phyloP scores from a whole-genome alignment of 495 filamentous ascomycete genomes.

The Cryomyces minteri region DNA sequence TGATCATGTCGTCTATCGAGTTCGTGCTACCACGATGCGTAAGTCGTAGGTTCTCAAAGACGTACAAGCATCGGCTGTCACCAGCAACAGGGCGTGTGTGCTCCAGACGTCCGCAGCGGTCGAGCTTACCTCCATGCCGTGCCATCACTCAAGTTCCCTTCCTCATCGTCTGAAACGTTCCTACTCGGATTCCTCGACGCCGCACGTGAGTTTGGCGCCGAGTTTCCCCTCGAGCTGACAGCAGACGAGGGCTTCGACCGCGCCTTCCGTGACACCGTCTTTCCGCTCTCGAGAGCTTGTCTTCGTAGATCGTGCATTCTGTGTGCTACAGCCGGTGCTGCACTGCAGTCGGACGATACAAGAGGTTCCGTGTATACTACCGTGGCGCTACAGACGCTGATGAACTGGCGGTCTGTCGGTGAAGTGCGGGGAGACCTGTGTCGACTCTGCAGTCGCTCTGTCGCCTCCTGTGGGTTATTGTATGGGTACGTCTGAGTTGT shows the following conservation, averaged over 20 bases:
- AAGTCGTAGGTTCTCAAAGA: no score
- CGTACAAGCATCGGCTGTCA: no score
- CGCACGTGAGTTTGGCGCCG: constrained; percentile 42
- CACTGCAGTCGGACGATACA: no score
- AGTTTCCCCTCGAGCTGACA: constrained; percentile 41
- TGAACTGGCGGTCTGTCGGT: no score
- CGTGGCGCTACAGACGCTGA: no score
- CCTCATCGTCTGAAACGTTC: constrained; percentile 64
- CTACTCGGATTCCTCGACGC: constrained; percentile 32
- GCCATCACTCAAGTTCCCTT: constrained; percentile 44
- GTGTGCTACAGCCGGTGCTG: not conserved
- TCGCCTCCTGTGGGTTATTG: no score
- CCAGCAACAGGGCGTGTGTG: not conserved
- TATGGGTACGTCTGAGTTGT: no score
- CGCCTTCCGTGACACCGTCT: constrained; percentile 85
- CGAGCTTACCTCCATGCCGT: constrained; percentile 43
- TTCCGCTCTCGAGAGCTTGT: constrained; percentile 69
- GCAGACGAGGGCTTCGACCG: constrained; percentile 50
- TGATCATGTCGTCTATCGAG: constrained; percentile 38
- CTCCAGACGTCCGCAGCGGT: no score
- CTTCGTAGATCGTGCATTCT: constrained; percentile 63
- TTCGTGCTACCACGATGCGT: constrained; percentile 10
- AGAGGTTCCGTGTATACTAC: no score
- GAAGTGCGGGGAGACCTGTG: not conserved
- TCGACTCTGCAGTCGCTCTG: no score